phyloP scores from a whole-genome alignment of 129 eudicot genomes.

The Flaveria linearis region DNA sequence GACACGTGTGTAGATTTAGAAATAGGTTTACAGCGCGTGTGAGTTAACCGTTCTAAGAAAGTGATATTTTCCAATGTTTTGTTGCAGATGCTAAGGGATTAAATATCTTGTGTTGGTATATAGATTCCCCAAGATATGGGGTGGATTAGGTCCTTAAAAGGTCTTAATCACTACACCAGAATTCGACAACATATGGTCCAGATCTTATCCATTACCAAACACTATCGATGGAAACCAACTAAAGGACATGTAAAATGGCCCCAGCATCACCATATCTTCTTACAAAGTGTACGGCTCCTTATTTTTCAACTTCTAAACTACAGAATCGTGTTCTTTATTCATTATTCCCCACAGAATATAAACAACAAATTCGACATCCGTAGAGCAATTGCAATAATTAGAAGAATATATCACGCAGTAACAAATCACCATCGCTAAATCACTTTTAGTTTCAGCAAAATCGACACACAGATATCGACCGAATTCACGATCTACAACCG shows the following conservation, averaged over 20 bases:
- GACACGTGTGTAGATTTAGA: too few species aligned
- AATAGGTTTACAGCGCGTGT: too few species aligned
- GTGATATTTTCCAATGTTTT: too few species aligned
- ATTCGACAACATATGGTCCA: constrained; percentile 21
- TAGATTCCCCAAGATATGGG: constrained; percentile 10
- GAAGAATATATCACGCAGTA: constrained; percentile 3
- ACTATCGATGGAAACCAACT: constrained; percentile 24
- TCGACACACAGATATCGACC: constrained; percentile 6
- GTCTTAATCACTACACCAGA: constrained; percentile 25
- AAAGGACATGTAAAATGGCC: constrained; percentile 23
- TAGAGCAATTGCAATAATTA: background rate
- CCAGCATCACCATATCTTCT: constrained; percentile 24
- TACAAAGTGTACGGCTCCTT: constrained; percentile 27
- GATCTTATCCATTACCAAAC: constrained; percentile 32
- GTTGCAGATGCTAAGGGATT: background rate
- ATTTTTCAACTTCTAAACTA: constrained; percentile 9
- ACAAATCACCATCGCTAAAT: background rate
- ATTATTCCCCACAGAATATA: background rate
- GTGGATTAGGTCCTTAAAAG: background rate
- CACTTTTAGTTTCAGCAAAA: background rate
- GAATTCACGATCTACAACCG: background rate
- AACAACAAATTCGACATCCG: background rate
- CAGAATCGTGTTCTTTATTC: constrained; percentile 7
- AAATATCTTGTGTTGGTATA: constrained; percentile 12
- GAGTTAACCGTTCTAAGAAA: too few species aligned